phyloP scores from a whole-genome alignment of 495 filamentous ascomycete genomes.

The Bacidia gigantensis region DNA sequence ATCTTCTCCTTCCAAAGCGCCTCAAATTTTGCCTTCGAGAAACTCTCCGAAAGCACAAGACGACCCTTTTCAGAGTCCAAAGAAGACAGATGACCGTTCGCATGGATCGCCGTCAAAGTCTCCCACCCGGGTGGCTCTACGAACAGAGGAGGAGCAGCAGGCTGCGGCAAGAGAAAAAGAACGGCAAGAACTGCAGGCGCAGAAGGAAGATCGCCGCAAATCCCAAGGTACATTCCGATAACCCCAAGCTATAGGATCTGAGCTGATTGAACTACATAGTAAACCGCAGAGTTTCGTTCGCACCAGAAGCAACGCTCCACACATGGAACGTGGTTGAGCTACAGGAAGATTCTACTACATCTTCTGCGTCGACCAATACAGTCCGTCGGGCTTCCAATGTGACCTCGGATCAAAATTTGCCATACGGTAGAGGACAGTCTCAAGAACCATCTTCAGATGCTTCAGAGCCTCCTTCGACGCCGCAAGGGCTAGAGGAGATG shows the following conservation, averaged over 20 bases:
- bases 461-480: slow-evolving; percentile 51
- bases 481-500: slow-evolving; percentile 46
- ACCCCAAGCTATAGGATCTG: not conserved
- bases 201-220: slow-evolving; percentile 75
- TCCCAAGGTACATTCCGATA: slow-evolving; percentile 46
- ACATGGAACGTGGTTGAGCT: slow-evolving; percentile 95
- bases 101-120: slow-evolving; percentile 27
- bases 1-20: slow-evolving; percentile 14
- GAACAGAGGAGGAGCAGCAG: slow-evolving; percentile 69
- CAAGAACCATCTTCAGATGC: slow-evolving; percentile 30
- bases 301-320: slow-evolving; percentile 91
- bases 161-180: slow-evolving; percentile 58
- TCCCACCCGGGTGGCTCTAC: slow-evolving; percentile 32
- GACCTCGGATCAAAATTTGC: slow-evolving; percentile 28
- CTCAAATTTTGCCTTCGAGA: not conserved
- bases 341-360: slow-evolving; percentile 73
- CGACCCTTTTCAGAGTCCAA: not conserved
- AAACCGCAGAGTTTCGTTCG: slow-evolving; percentile 80
- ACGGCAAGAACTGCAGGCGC: slow-evolving; percentile 52
- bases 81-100: slow-evolving; percentile 7
- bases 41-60: not conserved
- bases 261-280: slow-evolving; percentile 38
- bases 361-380: slow-evolving; percentile 57
- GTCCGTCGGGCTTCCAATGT: slow-evolving; percentile 57
- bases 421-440: slow-evolving; percentile 32